Evolutionary conservation across 164 flowering plant genomes (phyloP), one percentile per base, ranked within the genome.

Genomic region (Akebia trifoliata): DNA sequence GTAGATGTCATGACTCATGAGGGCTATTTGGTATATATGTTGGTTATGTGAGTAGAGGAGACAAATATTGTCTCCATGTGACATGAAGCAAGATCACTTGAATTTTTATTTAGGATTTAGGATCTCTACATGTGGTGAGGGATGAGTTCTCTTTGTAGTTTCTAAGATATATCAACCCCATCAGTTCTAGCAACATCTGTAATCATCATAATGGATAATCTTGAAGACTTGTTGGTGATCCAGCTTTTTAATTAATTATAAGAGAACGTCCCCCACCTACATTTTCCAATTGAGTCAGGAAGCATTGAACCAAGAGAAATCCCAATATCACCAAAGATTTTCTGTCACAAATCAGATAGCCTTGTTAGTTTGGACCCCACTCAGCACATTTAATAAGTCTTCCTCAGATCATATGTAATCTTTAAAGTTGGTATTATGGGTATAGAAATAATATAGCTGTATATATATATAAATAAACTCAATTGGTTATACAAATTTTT

Each of bases 161-260:
- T 71, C 83, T 80, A 48, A 73, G 69, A 71, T 50, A 17, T 70
- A 69, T 49, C 68, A n/a, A n/a, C n/a, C n/a, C n/a, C n/a, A n/a
- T 71, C 69, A 75, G 76, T 60, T 71, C 74, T 69, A 51, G 47
- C 47, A 54, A 32, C 39, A 6, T 53, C 34, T 25, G 51, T 25
- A 42, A 61, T 48, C 55, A 10, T 47, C 22, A 50, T 42, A 40
- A 12, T 12, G 57, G 59, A 57, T 57, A n/a, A n/a, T 61, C 55
- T 31, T 14, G 46, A 64, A 11, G 62, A 59, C 61, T 66, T 20
- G 30, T 24, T 31, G 22, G 30, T 7, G 12, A 25, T 29, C 35
- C 21, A 29, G 20, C 28, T 38, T 24, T 22, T 49, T 38, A 63
- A 30, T 53, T n/a, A n/a, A 52, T 24, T 42, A 45, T 44, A 46